Conservation (phyloP, 306 rosid genomes). For the Quercus agrifolia region DNA sequence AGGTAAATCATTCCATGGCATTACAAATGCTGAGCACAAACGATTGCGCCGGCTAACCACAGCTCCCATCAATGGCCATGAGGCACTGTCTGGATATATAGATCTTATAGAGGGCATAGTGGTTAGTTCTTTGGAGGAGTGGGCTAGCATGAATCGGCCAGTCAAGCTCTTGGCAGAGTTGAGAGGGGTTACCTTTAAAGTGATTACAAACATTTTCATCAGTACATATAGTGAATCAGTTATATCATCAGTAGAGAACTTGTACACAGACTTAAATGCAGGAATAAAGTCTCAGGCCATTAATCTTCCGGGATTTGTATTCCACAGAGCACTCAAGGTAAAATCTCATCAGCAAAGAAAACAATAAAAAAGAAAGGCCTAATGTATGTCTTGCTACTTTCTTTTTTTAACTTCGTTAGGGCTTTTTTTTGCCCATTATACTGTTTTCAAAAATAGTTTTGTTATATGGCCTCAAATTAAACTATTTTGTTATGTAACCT, state of each 20-base stretch:
- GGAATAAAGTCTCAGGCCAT: neutral
- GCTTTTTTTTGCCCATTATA: no score
- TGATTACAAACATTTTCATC: slow-evolving; percentile 29
- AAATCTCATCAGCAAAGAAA: neutral
- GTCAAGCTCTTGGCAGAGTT: slow-evolving; percentile 24
- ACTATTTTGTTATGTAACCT: no score
- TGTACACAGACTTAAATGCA: neutral
- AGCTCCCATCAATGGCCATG: slow-evolving; percentile 11
- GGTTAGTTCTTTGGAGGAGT: slow-evolving; percentile 4
- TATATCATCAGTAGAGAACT: neutral
- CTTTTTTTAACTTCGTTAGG: neutral
- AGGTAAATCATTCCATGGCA: neutral
- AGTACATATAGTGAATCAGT: slow-evolving; percentile 4
- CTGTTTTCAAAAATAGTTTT: no score
- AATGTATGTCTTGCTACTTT: neutral
- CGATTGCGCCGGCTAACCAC: slow-evolving; percentile 22
- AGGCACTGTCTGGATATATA: neutral
- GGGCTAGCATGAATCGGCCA: slow-evolving; percentile 20
- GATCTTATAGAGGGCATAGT: slow-evolving; percentile 17
- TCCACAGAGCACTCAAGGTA: slow-evolving; percentile 35
- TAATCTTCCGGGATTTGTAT: slow-evolving; percentile 26
- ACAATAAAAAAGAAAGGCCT: neutral
- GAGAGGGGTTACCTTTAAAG: slow-evolving; percentile 19
- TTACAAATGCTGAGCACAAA: slow-evolving; percentile 17
- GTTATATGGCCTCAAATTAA: no score